Evolutionary conservation across 2,329 filamentous ascomycete genomes (phyloP).

Genomic region (Xylariaceae sp.): DNA sequence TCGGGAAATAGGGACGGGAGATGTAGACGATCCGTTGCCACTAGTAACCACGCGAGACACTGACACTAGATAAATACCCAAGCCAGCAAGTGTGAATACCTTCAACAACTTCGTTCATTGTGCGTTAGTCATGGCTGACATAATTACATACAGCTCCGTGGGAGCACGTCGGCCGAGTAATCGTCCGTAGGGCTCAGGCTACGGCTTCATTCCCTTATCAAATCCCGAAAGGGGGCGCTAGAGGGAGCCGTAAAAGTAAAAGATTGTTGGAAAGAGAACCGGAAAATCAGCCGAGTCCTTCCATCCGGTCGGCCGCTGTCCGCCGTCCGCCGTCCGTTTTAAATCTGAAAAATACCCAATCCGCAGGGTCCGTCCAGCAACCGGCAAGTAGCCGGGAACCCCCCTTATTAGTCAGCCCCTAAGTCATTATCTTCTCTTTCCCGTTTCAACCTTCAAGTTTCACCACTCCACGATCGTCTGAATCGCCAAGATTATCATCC

Average conservation of each 20-base stretch:
- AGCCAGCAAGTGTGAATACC: too few relatives aligned
- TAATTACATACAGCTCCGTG: slow-evolving; percentile 5
- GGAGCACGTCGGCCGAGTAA: background rate
- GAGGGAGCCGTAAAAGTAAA: too few relatives aligned
- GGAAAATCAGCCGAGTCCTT: too few relatives aligned
- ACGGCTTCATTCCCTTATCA: too few relatives aligned
- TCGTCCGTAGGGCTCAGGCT: too few relatives aligned
- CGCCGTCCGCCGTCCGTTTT: background rate
- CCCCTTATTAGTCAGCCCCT: background rate
- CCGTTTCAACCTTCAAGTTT: background rate
- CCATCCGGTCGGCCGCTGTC: too few relatives aligned
- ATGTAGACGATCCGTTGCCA: too few relatives aligned
- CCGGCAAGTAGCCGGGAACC: background rate
- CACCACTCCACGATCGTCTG: background rate
- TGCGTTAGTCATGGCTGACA: slow-evolving; percentile 16
- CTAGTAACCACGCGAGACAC: too few relatives aligned
- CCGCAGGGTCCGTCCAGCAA: slow-evolving; percentile 16
- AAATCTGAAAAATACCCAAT: background rate
- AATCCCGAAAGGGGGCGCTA: too few relatives aligned
- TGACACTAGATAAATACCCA: too few relatives aligned
- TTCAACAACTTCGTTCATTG: slow-evolving; percentile 8
- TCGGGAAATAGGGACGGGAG: too few relatives aligned
- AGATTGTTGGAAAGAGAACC: too few relatives aligned
- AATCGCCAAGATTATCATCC: slow-evolving; percentile 4
- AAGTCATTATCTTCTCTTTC: background rate